A percentile compares a stretch with the other conserved stretches of the same genome.
Evolutionary conservation across 2,329 filamentous ascomycete genomes (phyloP).

Genomic region (Stagonosporopsis chrysanthemi): DNA sequence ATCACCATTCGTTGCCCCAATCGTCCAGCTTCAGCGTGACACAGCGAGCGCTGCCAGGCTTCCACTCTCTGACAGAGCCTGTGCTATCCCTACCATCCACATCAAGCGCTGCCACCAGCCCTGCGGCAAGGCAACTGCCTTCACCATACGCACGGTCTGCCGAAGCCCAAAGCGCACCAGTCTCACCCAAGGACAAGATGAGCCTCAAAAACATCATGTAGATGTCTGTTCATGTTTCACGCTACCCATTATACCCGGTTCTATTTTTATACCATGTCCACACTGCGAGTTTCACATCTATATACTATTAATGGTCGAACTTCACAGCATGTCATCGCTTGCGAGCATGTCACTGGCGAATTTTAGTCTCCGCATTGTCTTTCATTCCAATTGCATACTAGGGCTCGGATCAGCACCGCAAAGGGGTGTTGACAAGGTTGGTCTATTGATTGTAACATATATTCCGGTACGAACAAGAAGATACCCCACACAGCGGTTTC

Average conservation of each 20-base stretch:
- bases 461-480: slow-evolving; percentile 14
- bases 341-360: slow-evolving; percentile 8
- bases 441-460: slow-evolving; percentile 8
- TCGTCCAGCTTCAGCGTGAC: slow-evolving; percentile 31
- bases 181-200: slow-evolving; percentile 46
- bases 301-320: slow-evolving; percentile 20
- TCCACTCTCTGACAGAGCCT: slow-evolving; percentile 44
- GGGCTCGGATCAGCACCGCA: slow-evolving; percentile 7
- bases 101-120: slow-evolving; percentile 33
- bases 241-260: slow-evolving; percentile 31
- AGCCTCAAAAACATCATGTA: slow-evolving; percentile 46
- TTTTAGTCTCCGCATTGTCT: slow-evolving; percentile 3
- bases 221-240: slow-evolving; percentile 34
- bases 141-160: slow-evolving; percentile 37
- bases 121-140: slow-evolving; percentile 42
- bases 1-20: slow-evolving; percentile 43
- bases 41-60: slow-evolving; percentile 44
- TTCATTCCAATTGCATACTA: slow-evolving; percentile 11
- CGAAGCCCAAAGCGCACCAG: slow-evolving; percentile 42
- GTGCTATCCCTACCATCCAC: slow-evolving; percentile 36
- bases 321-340: slow-evolving; percentile 10
- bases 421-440: background rate
- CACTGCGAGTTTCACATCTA: slow-evolving; percentile 19
- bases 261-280: slow-evolving; percentile 23
- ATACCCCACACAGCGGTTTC: slow-evolving; percentile 23